A percentile compares a stretch with the other conserved stretches of the same genome.
Evolutionary conservation across 768 basidiomycete species (phyloP).

Genomic region (Tephrocybe rancida): DNA sequence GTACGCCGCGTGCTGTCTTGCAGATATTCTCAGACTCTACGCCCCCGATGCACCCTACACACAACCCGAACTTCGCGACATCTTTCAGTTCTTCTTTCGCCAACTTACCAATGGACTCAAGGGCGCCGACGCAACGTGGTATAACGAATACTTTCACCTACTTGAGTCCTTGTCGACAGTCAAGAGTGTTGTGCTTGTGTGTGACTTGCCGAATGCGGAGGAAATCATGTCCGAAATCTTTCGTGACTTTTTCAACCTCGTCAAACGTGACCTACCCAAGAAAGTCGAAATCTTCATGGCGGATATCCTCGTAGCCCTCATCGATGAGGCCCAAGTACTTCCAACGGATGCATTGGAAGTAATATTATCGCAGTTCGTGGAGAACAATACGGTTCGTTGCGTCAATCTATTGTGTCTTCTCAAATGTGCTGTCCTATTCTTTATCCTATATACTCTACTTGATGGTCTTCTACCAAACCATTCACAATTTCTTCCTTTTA

Average conservation of each 20-base stretch:
- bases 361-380: constrained; percentile 84
- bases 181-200: constrained; percentile 92
- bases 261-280: constrained; percentile 70
- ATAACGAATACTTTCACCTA: constrained; percentile 93
- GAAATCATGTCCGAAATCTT: constrained; percentile 85
- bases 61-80: constrained; percentile 85
- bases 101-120: constrained; percentile 80
- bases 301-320: constrained; percentile 88
- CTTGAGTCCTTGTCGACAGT: constrained; percentile 92
- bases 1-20: constrained; percentile 91
- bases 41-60: constrained; percentile 98
- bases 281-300: constrained; percentile 85
- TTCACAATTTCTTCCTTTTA: not conserved
- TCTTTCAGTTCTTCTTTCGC: constrained; percentile 95
- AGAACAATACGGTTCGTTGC: constrained; percentile 67
- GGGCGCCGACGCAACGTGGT: constrained; percentile 79
- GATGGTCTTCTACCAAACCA: not conserved
- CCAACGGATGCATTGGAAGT: constrained; percentile 79
- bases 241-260: constrained; percentile 78
- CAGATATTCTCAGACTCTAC: constrained; percentile 90
- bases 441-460: not conserved
- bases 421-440: not conserved
- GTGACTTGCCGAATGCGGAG: constrained; percentile 87
- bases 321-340: constrained; percentile 84
- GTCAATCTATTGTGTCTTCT: constrained; percentile 5